Percentiles rank a stretch among this genome's conserved stretches.
These are phyloP conservation scores for Moesziomyces parantarcticus DNA, from an alignment of 1,284 basidiomycete species.

Conservation along the genomic window DNA sequence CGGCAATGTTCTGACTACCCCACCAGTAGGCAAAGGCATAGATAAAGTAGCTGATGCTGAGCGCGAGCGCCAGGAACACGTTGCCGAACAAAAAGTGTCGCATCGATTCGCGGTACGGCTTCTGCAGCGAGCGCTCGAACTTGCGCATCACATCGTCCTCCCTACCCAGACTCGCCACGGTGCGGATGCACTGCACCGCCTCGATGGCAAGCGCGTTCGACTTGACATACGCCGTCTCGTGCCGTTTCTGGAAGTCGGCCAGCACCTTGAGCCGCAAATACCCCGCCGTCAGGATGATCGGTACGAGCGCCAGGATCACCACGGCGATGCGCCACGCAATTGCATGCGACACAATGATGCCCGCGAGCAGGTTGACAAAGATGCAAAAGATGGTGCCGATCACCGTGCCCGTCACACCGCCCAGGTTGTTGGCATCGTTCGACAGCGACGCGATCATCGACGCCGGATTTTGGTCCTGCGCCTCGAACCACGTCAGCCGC, in stretches of 20 bases:
- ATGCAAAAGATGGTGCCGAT: slow-evolving; percentile 62
- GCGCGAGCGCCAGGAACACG: slow-evolving; percentile 50
- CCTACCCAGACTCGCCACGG: slow-evolving; percentile 51
- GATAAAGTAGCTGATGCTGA: slow-evolving; percentile 62
- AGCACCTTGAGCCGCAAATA: slow-evolving; percentile 60
- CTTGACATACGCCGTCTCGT: slow-evolving; percentile 57
- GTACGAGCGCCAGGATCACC: slow-evolving; percentile 56
- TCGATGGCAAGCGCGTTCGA: slow-evolving; percentile 60
- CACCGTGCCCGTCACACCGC: slow-evolving; percentile 55
- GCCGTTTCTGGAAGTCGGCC: slow-evolving; percentile 59
- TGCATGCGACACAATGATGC: slow-evolving; percentile 50
- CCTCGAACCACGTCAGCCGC: slow-evolving; percentile 51
- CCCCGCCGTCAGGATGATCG: slow-evolving; percentile 53
- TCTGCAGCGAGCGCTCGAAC: slow-evolving; percentile 40
- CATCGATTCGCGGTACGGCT: slow-evolving; percentile 53
- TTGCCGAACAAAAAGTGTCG: slow-evolving; percentile 56
- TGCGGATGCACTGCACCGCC: slow-evolving; percentile 55
- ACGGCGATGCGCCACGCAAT: slow-evolving; percentile 59
- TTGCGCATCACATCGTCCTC: slow-evolving; percentile 56
- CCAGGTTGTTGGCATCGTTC: slow-evolving; percentile 56
- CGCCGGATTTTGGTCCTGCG: slow-evolving; percentile 36
- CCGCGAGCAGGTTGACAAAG: slow-evolving; percentile 56
- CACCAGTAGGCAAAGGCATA: slow-evolving; percentile 64
- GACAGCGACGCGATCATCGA: slow-evolving; percentile 54
- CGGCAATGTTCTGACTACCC: slow-evolving; percentile 59